phyloP scores from a whole-genome alignment of 257 asterid species.

The Henckelia pumila region DNA sequence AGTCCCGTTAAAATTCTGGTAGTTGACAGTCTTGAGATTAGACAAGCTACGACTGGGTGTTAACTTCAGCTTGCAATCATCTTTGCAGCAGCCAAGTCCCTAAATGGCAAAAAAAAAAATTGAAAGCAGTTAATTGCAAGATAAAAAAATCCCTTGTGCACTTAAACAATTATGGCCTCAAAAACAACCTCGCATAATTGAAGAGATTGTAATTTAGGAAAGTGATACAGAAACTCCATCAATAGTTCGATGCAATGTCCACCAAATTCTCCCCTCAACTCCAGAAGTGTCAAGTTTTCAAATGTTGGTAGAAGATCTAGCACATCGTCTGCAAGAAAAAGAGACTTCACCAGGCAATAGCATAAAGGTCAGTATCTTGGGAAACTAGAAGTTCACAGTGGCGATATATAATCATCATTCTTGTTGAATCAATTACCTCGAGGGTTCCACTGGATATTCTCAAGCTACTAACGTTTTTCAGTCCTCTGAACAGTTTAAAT shows the following conservation, averaged over 20 bases:
- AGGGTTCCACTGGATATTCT: constrained; percentile 39
- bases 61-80: constrained; percentile 28
- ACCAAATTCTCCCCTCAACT: constrained; percentile 40
- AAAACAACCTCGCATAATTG: constrained; percentile 38
- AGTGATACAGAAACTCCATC: constrained; percentile 35
- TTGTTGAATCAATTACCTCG: constrained; percentile 30
- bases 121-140: neutral
- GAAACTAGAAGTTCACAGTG: neutral
- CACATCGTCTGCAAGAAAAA: constrained; percentile 29
- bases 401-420: neutral
- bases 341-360: constrained; percentile 33
- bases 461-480: constrained; percentile 35
- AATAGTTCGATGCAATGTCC: constrained; percentile 25
- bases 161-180: neutral
- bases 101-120: constrained; percentile 9
- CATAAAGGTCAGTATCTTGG: constrained; percentile 6
- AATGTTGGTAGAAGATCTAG: constrained; percentile 33
- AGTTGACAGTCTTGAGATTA: constrained; percentile 39
- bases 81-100: constrained; percentile 37
- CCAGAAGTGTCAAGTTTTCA: constrained; percentile 39
- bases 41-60: constrained; percentile 31
- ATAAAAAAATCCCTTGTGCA: constrained; percentile 3
- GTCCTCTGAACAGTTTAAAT: constrained; percentile 32
- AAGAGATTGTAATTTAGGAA: constrained; percentile 46
- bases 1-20: constrained; percentile 38